phyloP scores from a whole-genome alignment of 768 basidiomycete species.

The Neoboletus brunneissimus region DNA sequence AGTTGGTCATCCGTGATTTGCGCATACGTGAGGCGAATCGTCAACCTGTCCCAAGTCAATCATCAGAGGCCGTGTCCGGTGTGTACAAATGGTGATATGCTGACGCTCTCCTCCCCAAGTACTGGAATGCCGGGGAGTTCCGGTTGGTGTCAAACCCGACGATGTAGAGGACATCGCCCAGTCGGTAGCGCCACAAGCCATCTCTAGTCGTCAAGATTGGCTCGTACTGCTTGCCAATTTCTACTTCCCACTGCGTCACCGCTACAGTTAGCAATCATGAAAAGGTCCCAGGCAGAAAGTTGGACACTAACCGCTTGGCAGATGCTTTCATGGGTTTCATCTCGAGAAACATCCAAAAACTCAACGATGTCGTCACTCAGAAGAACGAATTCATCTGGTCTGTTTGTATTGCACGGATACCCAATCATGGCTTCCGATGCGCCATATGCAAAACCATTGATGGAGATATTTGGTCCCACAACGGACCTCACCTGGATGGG shows the following conservation, averaged over 20 bases:
- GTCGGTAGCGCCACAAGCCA: constrained; percentile 24
- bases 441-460: constrained; percentile 7
- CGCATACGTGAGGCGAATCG: constrained; percentile 3
- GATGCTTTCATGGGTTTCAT: constrained; percentile 12
- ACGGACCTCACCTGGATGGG: constrained; percentile 12
- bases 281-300: neutral
- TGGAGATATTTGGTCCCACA: constrained; percentile 4
- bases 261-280: neutral
- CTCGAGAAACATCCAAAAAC: constrained; percentile 17
- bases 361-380: constrained; percentile 6
- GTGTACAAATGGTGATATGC: neutral
- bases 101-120: constrained; percentile 17
- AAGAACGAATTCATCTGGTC: constrained; percentile 11
- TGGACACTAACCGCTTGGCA: constrained; percentile 14
- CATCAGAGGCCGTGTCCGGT: neutral
- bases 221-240: constrained; percentile 19
- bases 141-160: constrained; percentile 13
- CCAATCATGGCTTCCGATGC: constrained; percentile 12
- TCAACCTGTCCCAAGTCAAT: neutral
- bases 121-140: constrained; percentile 11
- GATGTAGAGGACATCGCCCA: constrained; percentile 19
- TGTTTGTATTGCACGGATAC: neutral
- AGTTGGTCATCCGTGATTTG: constrained; percentile 14
- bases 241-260: constrained; percentile 16
- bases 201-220: constrained; percentile 19